These are phyloP conservation scores for Paramecium sonneborni DNA, from an alignment of 73 alveolate genomes.

Conservation along the genomic window DNA sequence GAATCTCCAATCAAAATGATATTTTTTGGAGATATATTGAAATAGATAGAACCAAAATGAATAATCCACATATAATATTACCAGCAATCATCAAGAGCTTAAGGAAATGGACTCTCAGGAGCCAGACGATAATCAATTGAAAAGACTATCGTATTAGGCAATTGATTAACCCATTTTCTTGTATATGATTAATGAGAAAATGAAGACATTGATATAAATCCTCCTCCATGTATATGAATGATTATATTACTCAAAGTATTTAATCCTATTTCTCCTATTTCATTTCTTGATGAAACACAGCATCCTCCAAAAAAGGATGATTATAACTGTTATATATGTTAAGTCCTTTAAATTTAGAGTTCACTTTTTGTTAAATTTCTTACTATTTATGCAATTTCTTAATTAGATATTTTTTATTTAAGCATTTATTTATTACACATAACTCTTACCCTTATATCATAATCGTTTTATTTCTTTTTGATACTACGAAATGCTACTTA, in stretches of 20 bases:
- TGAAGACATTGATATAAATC: conserved; percentile 94
- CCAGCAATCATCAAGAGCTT: conserved; percentile 85
- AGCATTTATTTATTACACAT: background rate
- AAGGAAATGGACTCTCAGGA: conserved; percentile 84
- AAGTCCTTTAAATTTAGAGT: background rate
- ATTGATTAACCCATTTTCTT: conserved; percentile 89
- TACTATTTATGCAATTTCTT: background rate
- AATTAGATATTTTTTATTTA: background rate
- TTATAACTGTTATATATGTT: background rate
- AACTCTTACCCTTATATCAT: conserved; percentile 24
- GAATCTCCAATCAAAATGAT: conserved; percentile 84
- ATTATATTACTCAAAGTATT: conserved; percentile 55
- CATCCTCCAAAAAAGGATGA: background rate
- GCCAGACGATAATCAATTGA: conserved; percentile 85
- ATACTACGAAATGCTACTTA: background rate
- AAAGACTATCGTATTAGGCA: conserved; percentile 72
- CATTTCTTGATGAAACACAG: background rate
- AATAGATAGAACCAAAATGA: conserved; percentile 67
- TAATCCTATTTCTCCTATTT: background rate
- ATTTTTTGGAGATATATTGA: conserved; percentile 69
- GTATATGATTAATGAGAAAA: conserved; percentile 89
- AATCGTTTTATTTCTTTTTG: background rate
- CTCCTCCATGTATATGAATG: conserved; percentile 98
- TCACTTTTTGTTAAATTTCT: background rate
- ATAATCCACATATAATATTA: conserved; percentile 85